Base-by-base conservation (phyloP, 768 basidiomycete genomes). In the Kwoniella botswanensis region DNA sequence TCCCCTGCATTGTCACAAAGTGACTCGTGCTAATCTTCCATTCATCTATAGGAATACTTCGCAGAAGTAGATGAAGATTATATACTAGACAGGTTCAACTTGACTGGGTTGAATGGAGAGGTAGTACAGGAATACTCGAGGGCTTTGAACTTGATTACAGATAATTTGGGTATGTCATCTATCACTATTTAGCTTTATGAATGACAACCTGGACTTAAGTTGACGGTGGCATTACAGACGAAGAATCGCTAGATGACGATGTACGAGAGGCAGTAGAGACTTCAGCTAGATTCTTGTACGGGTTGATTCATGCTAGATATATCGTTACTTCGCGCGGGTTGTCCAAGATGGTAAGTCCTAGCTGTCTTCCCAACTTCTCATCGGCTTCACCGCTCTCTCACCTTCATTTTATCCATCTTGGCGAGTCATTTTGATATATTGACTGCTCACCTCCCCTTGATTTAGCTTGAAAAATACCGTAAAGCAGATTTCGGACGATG, bases 51-150 rank as follows among this genome's bases (percentile, higher is more conserved):
- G 85, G 95, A 98, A 85, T 98, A 97, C 86, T 98, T 97, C 83
- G 95, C 93, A 84, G 95, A 97, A 86, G 95, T 98, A 58, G 91
- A 93, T 69, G 95, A 97, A 82, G 97, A 99, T 82, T 99, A 98
- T 84, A 98, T 99, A 83, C 94, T 98, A 83, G 97, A 99, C 85
- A 93, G 98, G 82, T 99, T 99, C 86, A 99, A 99, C 85, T 87
- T 99, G 50, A 99, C 97, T 5, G 97, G 97, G 6, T 85, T 99
- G 82, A 96, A 94, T 80, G 88, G 92, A 74, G 97, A 98, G 83
- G 80, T 84, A 29, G 93, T 98, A 6, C 88, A 93, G 71, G 94
- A 97, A 84, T 99, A 99, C 79, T 85, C 91, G 0, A 91, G 96
- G 77, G 97, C 97, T 0, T 86, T 98, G 63, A 95, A 98, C 82